A percentile compares a stretch with the other conserved stretches of the same genome.
Conservation (phyloP, 2,329 filamentous ascomycete genomes). For the Thermoascus crustaceus region DNA sequence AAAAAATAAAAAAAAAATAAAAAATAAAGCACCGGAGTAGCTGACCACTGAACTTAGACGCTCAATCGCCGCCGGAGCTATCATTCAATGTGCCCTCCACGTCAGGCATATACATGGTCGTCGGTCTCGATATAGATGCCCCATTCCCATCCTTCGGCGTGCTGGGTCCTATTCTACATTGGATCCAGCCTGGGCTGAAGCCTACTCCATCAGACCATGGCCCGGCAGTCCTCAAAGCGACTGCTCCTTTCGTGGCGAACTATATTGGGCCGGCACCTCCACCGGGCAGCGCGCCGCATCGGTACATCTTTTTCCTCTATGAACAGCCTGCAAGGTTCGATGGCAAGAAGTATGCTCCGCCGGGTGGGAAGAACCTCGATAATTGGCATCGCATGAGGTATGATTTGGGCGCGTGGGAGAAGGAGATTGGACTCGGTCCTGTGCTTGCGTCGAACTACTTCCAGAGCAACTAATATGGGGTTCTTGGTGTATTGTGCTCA, state of each 20-base stretch:
- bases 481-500: too few relatives aligned
- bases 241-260: conserved; percentile 19
- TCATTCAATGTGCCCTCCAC: conserved; percentile 11
- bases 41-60: conserved; percentile 13
- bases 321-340: conserved; percentile 39
- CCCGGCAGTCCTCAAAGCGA: neutral
- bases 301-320: conserved; percentile 44
- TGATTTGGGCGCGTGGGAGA: conserved; percentile 35
- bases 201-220: conserved; percentile 1
- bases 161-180: conserved; percentile 24
- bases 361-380: conserved; percentile 28
- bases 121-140: conserved; percentile 23
- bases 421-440: conserved; percentile 23
- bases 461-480: conserved; percentile 9
- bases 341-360: conserved; percentile 23
- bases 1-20: too few relatives aligned
- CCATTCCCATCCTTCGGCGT: conserved; percentile 21
- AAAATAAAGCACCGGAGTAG: too few relatives aligned
- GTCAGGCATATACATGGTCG: conserved; percentile 17
- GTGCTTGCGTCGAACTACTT: conserved; percentile 35
- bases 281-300: conserved; percentile 38
- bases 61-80: conserved; percentile 15
- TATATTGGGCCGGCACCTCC: conserved; percentile 44
- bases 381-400: conserved; percentile 35
- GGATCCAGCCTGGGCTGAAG: conserved; percentile 22